Conservation (phyloP, 1,284 basidiomycete species). For the Cryptococcus sp. region DNA sequence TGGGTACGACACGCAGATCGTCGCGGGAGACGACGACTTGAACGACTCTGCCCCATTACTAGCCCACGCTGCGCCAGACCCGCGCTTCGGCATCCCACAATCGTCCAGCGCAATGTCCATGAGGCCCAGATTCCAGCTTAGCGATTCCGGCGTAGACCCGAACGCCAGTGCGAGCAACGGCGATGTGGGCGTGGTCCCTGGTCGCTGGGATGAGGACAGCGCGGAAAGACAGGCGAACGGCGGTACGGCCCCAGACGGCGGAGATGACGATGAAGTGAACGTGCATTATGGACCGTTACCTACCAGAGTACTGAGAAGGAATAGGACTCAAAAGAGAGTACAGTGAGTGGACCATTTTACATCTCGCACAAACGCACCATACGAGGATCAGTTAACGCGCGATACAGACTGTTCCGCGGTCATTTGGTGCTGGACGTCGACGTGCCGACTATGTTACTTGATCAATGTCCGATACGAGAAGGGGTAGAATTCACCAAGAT, state of each 20-base stretch:
- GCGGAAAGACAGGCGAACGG: conserved; percentile 20
- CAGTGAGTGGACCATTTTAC: conserved; percentile 58
- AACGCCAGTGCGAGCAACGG: conserved; percentile 7
- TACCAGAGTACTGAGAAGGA: conserved; percentile 76
- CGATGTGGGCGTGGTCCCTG: conserved; percentile 30
- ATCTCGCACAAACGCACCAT: too few relatives aligned
- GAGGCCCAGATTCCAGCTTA: conserved; percentile 31
- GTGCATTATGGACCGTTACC: conserved; percentile 77
- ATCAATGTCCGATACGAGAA: conserved; percentile 70
- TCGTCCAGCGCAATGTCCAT: conserved; percentile 20
- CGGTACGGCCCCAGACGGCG: conserved; percentile 6
- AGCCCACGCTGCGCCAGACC: conserved; percentile 33
- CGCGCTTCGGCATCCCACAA: conserved; percentile 32
- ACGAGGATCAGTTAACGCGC: background rate
- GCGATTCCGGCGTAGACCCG: conserved; percentile 21
- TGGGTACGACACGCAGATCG: conserved; percentile 13
- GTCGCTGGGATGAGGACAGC: conserved; percentile 18
- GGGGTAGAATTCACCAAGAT: conserved; percentile 93
- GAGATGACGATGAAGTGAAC: conserved; percentile 48
- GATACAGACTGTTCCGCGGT: conserved; percentile 74
- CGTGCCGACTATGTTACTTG: conserved; percentile 80
- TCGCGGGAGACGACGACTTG: conserved; percentile 33
- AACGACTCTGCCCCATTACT: conserved; percentile 46
- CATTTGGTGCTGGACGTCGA: conserved; percentile 86
- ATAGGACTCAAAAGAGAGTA: conserved; percentile 88